Base-by-base conservation (phyloP, 805 yeast species). In the Debaryomyces tyrocola region DNA sequence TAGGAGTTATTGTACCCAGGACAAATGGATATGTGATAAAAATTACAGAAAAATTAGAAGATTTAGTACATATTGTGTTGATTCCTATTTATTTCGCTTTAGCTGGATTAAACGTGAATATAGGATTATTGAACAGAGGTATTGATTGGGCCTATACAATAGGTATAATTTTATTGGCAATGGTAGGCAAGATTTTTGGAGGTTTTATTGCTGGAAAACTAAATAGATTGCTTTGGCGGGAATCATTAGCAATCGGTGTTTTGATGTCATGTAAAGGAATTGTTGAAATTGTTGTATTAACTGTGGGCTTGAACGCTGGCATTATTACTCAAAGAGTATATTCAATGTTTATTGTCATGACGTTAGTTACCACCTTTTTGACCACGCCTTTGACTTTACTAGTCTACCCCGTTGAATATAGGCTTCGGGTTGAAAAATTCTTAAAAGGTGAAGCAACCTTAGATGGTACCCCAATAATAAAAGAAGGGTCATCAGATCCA, bases 191-290 rank as follows among this genome's bases (percentile, higher is more conserved):
- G 60, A 64, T 87, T 4, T 49, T 70, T 27, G 90, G 94, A 11
- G 94, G 94, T 2, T 66, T 80, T 28, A 50, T 83, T 10, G 84
- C 85, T 33, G 84, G 91, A 2, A 82, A 75, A 52, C 48, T 80
- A 35, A 77, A 76, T 60, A 87, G 86, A 1, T 65, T 87, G 41
- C 73, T 74, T 41, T 83, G 87, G 86, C 77, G 91, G 60, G 94
- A 87, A 61, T 79, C 90, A 2, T 61, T 83, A 31, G 74, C 91
- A 2, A 92, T 86, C 33, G 96, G 95, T 44, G 78, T 85, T 20
- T 71, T 87, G 54, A 87, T 87, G 94, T 85, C 92, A 6, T 87
- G 96, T 74, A 87, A 87, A 64, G 96, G 96, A 64, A 85, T 87
- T 52, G 94, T 87, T 20, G 95, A 87, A 64, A 84, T 87, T 60